Evolutionary conservation across 176 grass and related monocot species (phyloP).

Genomic region (Secale cereale): DNA sequence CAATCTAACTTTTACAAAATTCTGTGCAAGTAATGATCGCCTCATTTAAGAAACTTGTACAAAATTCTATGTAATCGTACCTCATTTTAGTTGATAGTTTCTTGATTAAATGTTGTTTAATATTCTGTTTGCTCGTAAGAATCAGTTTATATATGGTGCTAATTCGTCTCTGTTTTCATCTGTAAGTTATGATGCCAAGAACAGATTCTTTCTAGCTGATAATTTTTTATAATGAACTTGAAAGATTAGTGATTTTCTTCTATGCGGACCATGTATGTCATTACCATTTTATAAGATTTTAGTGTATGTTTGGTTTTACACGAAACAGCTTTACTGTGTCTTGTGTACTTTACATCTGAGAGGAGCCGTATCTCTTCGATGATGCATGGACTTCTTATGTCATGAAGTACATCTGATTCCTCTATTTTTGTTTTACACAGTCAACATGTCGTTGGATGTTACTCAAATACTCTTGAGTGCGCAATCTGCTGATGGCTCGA

Average conservation of each 20-base stretch:
- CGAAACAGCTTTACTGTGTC: neutral
- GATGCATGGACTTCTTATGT: neutral
- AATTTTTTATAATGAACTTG: neutral
- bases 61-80: neutral
- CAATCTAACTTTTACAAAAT: neutral
- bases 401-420: neutral
- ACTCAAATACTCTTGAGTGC: slow-evolving; percentile 83
- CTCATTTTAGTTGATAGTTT: neutral
- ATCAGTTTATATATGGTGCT: neutral
- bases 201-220: neutral
- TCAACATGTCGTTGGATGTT: slow-evolving; percentile 68
- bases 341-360: neutral
- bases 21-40: neutral
- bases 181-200: slow-evolving; percentile 2
- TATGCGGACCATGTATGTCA: neutral
- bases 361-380: neutral
- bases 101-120: neutral
- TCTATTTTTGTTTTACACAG: slow-evolving; percentile 30
- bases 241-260: slow-evolving; percentile 2
- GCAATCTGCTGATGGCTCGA: slow-evolving; percentile 55
- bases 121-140: neutral
- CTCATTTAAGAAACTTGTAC: neutral
- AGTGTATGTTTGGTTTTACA: neutral
- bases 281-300: neutral
- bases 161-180: neutral